Percentiles rank a stretch among this genome's conserved stretches.
Conservation (phyloP, 768 basidiomycete genomes). For the Leccinum pellstonianum region DNA sequence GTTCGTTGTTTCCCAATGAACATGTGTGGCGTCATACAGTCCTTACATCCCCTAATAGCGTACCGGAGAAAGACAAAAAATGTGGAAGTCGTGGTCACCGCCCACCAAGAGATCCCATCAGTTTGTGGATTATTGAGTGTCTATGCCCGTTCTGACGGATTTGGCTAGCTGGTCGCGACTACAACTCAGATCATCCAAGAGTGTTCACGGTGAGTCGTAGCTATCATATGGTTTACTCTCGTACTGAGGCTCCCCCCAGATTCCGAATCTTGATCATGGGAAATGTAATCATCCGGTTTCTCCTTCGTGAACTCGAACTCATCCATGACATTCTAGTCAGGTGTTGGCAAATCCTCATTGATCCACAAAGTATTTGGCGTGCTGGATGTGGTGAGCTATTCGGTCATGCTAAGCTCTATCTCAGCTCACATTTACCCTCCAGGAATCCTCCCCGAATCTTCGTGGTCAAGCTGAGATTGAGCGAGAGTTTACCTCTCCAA, state of each 20-base stretch:
- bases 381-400: constrained; percentile 4
- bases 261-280: constrained; percentile 19
- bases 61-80: too few species aligned
- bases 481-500: too few species aligned
- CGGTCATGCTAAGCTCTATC: neutral
- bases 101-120: too few species aligned
- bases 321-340: constrained; percentile 5
- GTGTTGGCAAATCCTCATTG: constrained; percentile 18
- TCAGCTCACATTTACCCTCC: neutral
- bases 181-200: constrained; percentile 6
- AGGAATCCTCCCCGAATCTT: constrained; percentile 1
- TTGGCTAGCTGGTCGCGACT: constrained; percentile 6
- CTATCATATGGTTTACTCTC: neutral
- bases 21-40: too few species aligned
- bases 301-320: neutral
- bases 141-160: neutral
- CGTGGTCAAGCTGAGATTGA: too few species aligned
- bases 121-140: too few species aligned
- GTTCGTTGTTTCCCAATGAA: too few species aligned
- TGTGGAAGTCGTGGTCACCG: too few species aligned
- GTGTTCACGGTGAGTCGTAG: constrained; percentile 10
- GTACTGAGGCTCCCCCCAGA: neutral
- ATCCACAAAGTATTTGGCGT: constrained; percentile 15
- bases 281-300: constrained; percentile 3
- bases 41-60: too few species aligned